Conservation (phyloP, 2,329 filamentous ascomycete species). For the Apiospora malaysiana region DNA sequence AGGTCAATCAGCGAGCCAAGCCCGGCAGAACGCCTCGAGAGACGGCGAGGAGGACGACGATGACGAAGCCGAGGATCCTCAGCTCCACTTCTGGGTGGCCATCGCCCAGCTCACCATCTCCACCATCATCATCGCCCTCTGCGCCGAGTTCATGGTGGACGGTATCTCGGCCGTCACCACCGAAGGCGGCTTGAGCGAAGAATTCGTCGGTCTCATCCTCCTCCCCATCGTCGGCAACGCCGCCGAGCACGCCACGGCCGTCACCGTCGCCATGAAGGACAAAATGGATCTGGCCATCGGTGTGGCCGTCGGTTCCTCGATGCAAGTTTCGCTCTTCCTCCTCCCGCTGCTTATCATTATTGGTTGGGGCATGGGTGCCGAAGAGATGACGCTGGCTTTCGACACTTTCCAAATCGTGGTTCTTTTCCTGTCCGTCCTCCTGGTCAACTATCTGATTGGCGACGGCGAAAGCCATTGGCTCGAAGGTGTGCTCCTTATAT, state of each 20-base stretch:
- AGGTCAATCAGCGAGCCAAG: conserved; percentile 36
- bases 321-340: conserved; percentile 81
- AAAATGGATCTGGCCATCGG: conserved; percentile 87
- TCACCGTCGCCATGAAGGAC: conserved; percentile 81
- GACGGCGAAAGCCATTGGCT: conserved; percentile 86
- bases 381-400: conserved; percentile 82
- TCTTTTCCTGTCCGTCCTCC: conserved; percentile 80
- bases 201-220: conserved; percentile 81
- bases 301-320: conserved; percentile 79
- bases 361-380: conserved; percentile 75
- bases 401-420: conserved; percentile 89
- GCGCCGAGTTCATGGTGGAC: conserved; percentile 79
- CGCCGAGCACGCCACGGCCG: conserved; percentile 81
- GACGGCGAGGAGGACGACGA: conserved; percentile 50
- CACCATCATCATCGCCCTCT: conserved; percentile 81
- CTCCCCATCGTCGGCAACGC: conserved; percentile 85
- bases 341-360: conserved; percentile 79
- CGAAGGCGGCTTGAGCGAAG: conserved; percentile 66
- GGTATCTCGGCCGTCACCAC: conserved; percentile 73
- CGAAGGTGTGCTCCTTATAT: conserved; percentile 77
- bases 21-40: conserved; percentile 24
- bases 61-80: conserved; percentile 70
- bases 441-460: conserved; percentile 85
- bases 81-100: conserved; percentile 75
- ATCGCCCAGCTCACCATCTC: conserved; percentile 73